A percentile compares a stretch with the other conserved stretches of the same genome.
These are phyloP conservation scores for Citrus australasica DNA, from an alignment of 345 rosid species.

Conservation along the genomic window DNA sequence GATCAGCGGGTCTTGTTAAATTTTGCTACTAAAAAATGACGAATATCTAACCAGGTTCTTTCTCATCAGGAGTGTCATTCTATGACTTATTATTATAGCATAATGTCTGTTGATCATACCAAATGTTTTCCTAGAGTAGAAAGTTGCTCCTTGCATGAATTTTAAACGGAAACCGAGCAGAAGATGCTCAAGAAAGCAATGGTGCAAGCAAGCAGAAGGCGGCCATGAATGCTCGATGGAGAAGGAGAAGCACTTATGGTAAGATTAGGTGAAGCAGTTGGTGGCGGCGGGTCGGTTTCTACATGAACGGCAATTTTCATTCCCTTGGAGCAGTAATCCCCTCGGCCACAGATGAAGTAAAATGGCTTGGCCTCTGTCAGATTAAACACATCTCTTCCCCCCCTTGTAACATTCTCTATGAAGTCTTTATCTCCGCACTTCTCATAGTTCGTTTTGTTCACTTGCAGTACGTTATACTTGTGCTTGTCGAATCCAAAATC, in stretches of 20 bases:
- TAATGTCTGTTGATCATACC: no score
- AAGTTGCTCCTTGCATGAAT: neutral
- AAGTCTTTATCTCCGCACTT: slow-evolving; percentile 40
- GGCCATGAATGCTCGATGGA: neutral
- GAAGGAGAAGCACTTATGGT: neutral
- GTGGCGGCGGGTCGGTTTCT: slow-evolving; percentile 24
- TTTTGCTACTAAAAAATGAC: no score
- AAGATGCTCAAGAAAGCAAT: neutral
- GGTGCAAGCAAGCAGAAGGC: neutral
- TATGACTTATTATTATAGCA: neutral
- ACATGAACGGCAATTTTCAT: slow-evolving; percentile 48
- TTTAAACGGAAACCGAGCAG: neutral
- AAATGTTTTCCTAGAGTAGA: neutral
- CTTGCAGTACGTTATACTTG: slow-evolving; percentile 46
- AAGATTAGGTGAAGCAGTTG: neutral
- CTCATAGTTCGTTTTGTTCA: slow-evolving; percentile 56
- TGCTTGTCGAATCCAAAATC: slow-evolving; percentile 49
- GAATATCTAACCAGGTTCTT: no score
- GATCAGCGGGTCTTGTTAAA: no score
- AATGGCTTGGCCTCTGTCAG: slow-evolving; percentile 44
- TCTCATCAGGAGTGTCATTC: neutral
- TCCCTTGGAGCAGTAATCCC: slow-evolving; percentile 47
- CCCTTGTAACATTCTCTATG: slow-evolving; percentile 51
- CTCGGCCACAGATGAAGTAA: slow-evolving; percentile 58
- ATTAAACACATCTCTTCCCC: slow-evolving; percentile 63